These are phyloP conservation scores for Candida loeiensis DNA, from an alignment of 805 yeast genomes.

Conservation along the genomic window DNA sequence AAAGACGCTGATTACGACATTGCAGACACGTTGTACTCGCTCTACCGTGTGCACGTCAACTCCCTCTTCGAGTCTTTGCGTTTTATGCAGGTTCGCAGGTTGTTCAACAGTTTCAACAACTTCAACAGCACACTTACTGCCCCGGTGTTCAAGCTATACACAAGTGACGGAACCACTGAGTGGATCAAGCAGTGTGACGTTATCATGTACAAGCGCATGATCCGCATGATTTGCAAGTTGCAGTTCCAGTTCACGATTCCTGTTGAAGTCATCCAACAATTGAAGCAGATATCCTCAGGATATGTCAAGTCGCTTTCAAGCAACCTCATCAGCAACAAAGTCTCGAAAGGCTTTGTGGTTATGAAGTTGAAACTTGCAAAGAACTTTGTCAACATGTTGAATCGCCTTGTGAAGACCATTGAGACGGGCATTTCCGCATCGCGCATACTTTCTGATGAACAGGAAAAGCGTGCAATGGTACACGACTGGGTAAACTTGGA, in stretches of 20 bases:
- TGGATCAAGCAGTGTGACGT: slow-evolving; percentile 74
- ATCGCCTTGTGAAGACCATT: slow-evolving; percentile 51
- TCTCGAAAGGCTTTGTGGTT: slow-evolving; percentile 50
- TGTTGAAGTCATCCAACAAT: slow-evolving; percentile 47
- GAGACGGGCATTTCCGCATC: slow-evolving; percentile 52
- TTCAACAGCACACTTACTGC: slow-evolving; percentile 56
- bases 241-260: slow-evolving; percentile 55
- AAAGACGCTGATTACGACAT: slow-evolving; percentile 50
- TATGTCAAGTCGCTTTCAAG: slow-evolving; percentile 46
- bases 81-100: slow-evolving; percentile 60
- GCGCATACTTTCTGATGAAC: slow-evolving; percentile 39
- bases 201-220: slow-evolving; percentile 51
- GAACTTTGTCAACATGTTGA: slow-evolving; percentile 49
- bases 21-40: slow-evolving; percentile 56
- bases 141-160: slow-evolving; percentile 58
- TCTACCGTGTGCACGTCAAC: slow-evolving; percentile 63
- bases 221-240: slow-evolving; percentile 60
- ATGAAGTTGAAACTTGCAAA: slow-evolving; percentile 53
- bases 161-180: slow-evolving; percentile 42
- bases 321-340: slow-evolving; percentile 29
- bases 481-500: slow-evolving; percentile 59
- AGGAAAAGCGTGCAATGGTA: slow-evolving; percentile 49
- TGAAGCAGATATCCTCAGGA: slow-evolving; percentile 50
- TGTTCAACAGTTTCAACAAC: slow-evolving; percentile 50
- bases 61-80: slow-evolving; percentile 63